Evolutionary conservation across 495 filamentous ascomycete genomes (phyloP), one percentile per base, ranked within the genome.

Genomic region (Amorphotheca resinae): DNA sequence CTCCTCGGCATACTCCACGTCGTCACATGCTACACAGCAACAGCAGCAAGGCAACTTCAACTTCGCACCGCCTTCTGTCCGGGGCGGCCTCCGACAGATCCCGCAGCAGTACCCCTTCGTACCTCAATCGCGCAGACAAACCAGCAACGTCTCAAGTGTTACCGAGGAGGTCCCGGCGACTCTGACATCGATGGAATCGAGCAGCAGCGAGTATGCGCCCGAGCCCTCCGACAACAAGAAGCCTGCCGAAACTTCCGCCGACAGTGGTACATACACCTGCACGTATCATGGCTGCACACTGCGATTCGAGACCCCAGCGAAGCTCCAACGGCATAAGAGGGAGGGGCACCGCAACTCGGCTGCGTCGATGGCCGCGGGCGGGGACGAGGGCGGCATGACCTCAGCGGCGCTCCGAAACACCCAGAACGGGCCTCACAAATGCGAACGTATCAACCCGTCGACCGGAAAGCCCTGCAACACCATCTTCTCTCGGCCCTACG

Each of bases 401-500:
- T 70, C 72, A 48, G 61, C 67, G 36, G 63, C 64, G 36, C 53
- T 65, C 40, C 79, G 76, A 57, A 88, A 85, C 55, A 82, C 77
- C 21, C 87, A 93, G 62, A 82, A 84, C 6, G 87, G 87, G 1
- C 87, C 87, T 23, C 88, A 94, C 67, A 80, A 75, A 56, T 95
- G 91, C 61, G 80, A 84, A 56, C 80, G 87, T 40, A 85, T 84
- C 62, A 98, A 98, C 64, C 91, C 93, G 1, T 87, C 84, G 49
- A 98, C 91, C 3, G 84, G 84, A 41, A 95, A 95, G 64, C 85
- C 89, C 2, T 98, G 91, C 74, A 94, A 91, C 59, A 89, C 84
- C 6, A 69, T 91, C 44, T 98, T 98, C 67, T 95, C 89, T 1
- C 73, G 91, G n/a, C 88, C 89, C 23, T 98, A 98, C 73, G 91